Evolutionary conservation across 129 eudicot species (phyloP), one percentile per base, ranked within the genome.

Genomic region (Saussurea involucrata): DNA sequence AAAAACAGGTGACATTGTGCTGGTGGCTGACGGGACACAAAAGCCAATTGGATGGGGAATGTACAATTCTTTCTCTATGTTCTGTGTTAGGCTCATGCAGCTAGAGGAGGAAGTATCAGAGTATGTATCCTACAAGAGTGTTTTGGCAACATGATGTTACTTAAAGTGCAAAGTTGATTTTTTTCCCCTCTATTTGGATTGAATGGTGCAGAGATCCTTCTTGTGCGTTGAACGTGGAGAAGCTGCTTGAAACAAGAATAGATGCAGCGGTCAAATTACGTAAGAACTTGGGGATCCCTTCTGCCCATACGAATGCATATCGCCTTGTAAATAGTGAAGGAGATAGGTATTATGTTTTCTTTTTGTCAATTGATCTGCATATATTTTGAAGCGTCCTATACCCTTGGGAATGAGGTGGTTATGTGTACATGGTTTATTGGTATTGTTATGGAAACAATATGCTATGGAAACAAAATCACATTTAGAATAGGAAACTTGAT

Each of bases 241-340:
- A 71, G 69, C 83, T 95, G 75, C 86, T 95, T 66, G 88, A 88
- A 72, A 81, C 75, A 71, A 88, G 98, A 80, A 95, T 95, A 66
- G 42, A 73, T 8, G 89, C 73, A 31, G 97, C 97, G 5, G 76
- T 86, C 68, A 80, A 66, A 10, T 83, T 95, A 71, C 88, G 98
- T 24, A 87, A 82, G 78, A 82, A 20, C 28, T 79, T 95, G 64
- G 93, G 96, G 68, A 90, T 95, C 74, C 98, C 98, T 74, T 95
- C 96, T 58, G 63, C 85, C 42, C 27, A 40, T 63, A 91, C 98
- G 57, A 89, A 91, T 80, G 97, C 97, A 63, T 95, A 89, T 76
- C 98, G 98, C 71, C 98, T 95, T 68, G 87, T 95, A 63, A 95
- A 95, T 71, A 95, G 98, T 17, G 98, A 95, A 95, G 98, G 98